A percentile compares a stretch with the other conserved stretches of the same genome.
Conservation (phyloP, 2,329 filamentous ascomycete species). For the Hypoxylon sp. region DNA sequence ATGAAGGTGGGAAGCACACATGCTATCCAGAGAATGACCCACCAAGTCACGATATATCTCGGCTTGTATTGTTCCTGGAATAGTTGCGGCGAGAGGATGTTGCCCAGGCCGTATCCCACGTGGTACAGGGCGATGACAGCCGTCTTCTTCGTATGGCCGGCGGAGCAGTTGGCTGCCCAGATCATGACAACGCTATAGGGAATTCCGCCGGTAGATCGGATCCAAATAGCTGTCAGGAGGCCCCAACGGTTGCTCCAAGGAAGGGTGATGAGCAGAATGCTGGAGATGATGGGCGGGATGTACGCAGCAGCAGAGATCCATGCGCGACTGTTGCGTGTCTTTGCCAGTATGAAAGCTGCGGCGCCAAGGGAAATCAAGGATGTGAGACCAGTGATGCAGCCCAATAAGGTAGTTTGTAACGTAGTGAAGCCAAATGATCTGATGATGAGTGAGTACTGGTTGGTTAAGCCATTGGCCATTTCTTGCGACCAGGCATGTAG, state of each 20-base stretch:
- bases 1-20: constrained; percentile 58
- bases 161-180: constrained; percentile 57
- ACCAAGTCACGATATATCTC: constrained; percentile 53
- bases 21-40: constrained; percentile 54
- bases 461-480: constrained; percentile 55
- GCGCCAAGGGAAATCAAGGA: constrained; percentile 29
- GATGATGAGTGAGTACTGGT: constrained; percentile 41
- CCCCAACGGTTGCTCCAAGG: constrained; percentile 59
- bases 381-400: constrained; percentile 36
- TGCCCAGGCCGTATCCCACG: constrained; percentile 53
- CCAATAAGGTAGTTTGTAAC: constrained; percentile 40
- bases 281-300: constrained; percentile 56
- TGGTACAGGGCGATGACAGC: constrained; percentile 56
- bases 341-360: constrained; percentile 27
- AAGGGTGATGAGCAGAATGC: constrained; percentile 55
- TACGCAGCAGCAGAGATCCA: constrained; percentile 44
- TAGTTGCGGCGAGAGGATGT: constrained; percentile 54
- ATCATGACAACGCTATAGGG: constrained; percentile 59
- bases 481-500: constrained; percentile 53
- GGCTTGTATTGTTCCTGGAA: constrained; percentile 49
- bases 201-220: constrained; percentile 56
- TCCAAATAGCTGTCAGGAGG: constrained; percentile 57
- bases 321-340: constrained; percentile 29
- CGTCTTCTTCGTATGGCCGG: constrained; percentile 60
- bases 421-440: constrained; percentile 42